Evolutionary conservation across 2,329 filamentous ascomycete species (phyloP).

Genomic region (Boeremia lycopersici): DNA sequence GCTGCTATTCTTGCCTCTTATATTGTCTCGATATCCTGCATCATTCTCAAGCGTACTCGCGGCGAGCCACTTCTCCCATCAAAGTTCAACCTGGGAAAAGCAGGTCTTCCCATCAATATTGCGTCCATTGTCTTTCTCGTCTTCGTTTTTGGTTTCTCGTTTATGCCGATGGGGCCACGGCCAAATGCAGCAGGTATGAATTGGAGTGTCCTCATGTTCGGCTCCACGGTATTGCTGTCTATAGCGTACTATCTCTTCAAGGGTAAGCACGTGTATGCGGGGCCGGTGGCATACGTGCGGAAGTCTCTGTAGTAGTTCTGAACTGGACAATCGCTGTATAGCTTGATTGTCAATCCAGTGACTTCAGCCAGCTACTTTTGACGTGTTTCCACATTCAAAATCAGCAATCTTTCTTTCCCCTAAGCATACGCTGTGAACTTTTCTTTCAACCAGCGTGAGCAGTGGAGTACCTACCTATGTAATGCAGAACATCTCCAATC

Average conservation of each 20-base stretch:
- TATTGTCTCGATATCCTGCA: constrained; percentile 53
- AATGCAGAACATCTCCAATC: no score
- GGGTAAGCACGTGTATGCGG: constrained; percentile 50
- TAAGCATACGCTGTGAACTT: no score
- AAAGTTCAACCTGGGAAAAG: constrained; percentile 54
- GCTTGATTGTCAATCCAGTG: no score
- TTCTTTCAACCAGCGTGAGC: no score
- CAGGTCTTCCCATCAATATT: constrained; percentile 53
- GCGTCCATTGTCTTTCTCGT: constrained; percentile 49
- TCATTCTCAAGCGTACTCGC: constrained; percentile 53
- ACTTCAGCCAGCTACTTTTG: no score
- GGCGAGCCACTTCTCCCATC: constrained; percentile 51
- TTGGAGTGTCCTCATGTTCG: constrained; percentile 55
- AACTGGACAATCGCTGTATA: no score
- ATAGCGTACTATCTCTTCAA: constrained; percentile 51
- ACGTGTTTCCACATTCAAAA: no score
- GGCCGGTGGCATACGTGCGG: constrained; percentile 35
- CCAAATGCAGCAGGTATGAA: constrained; percentile 51
- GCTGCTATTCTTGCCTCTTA: constrained; percentile 34
- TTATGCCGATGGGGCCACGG: constrained; percentile 49
- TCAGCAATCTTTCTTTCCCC: no score
- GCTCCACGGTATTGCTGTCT: constrained; percentile 52
- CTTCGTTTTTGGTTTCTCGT: constrained; percentile 51
- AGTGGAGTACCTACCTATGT: no score
- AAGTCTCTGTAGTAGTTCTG: background rate